Percentiles rank a stretch among this genome's conserved stretches.
phyloP scores from a whole-genome alignment of 1,284 basidiomycete species.

The Phenoliferia sp. region DNA sequence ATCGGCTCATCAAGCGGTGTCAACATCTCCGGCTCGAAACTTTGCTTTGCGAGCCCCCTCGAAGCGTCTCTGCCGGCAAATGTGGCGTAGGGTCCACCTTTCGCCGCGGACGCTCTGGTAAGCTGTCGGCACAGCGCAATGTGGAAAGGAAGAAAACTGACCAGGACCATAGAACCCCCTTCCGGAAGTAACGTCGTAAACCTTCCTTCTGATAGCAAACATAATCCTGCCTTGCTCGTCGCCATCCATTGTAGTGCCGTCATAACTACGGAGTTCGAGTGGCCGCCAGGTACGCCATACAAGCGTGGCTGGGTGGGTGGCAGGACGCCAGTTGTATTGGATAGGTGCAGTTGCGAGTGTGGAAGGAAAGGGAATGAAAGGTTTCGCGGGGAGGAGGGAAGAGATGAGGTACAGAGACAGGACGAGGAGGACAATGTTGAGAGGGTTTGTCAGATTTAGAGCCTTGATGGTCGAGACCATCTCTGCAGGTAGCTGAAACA shows the following conservation, averaged over 20 bases:
- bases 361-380: constrained; percentile 11
- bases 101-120: background rate
- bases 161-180: constrained; percentile 37
- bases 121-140: background rate
- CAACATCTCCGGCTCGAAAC: constrained; percentile 37
- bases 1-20: constrained; percentile 35
- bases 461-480: background rate
- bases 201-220: constrained; percentile 36
- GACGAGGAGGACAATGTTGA: constrained; percentile 25
- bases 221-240: constrained; percentile 20
- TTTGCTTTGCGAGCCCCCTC: constrained; percentile 37
- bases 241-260: constrained; percentile 18
- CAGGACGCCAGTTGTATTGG: constrained; percentile 35
- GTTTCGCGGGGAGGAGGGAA: constrained; percentile 26
- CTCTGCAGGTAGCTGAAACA: background rate
- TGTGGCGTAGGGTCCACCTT: constrained; percentile 28
- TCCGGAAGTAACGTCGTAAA: constrained; percentile 35
- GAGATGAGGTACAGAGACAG: constrained; percentile 20
- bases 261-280: constrained; percentile 23
- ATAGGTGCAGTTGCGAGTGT: constrained; percentile 16
- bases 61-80: constrained; percentile 40
- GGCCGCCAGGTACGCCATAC: constrained; percentile 36
- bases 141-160: background rate
- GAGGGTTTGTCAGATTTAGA: constrained; percentile 4
- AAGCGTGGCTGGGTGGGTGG: constrained; percentile 12